Conservation (phyloP, 2,329 filamentous ascomycete genomes). For the Ophiocordyceps polyrhachis-furcata region DNA sequence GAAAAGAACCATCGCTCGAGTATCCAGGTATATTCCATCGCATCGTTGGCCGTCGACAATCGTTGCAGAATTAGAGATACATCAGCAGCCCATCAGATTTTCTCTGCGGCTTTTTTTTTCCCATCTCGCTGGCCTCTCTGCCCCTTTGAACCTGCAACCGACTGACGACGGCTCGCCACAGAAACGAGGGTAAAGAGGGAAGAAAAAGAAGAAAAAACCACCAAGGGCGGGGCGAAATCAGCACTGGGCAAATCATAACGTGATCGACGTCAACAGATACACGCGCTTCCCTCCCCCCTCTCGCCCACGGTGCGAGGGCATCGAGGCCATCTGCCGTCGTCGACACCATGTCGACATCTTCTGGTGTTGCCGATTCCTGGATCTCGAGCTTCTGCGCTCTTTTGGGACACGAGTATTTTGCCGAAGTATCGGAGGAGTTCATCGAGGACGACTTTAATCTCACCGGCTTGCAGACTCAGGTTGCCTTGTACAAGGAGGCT, state of each 20-base stretch:
- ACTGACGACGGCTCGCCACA: too few relatives aligned
- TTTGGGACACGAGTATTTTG: constrained; percentile 95
- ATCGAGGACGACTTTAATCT: constrained; percentile 99
- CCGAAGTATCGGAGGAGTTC: constrained; percentile 95
- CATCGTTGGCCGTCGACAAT: too few relatives aligned
- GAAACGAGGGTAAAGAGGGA: background rate
- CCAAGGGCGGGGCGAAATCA: background rate
- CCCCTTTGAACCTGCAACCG: too few relatives aligned
- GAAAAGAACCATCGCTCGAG: too few relatives aligned
- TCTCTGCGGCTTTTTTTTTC: too few relatives aligned
- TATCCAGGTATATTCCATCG: too few relatives aligned
- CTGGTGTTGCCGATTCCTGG: constrained; percentile 66
- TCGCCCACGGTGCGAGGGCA: background rate
- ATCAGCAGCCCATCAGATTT: too few relatives aligned
- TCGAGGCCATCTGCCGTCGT: background rate
- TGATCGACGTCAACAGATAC: background rate
- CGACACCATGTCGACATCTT: constrained; percentile 37
- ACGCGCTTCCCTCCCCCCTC: background rate
- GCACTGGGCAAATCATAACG: background rate
- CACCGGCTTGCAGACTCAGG: constrained; percentile 84
- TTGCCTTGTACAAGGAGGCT: constrained; percentile 97
- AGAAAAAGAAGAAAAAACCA: background rate
- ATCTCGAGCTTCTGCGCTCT: constrained; percentile 94
- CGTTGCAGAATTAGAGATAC: too few relatives aligned
- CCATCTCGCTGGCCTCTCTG: too few relatives aligned